Evolutionary conservation across 2,329 filamentous ascomycete genomes (phyloP).

Genomic region (Sporothrix pallida): DNA sequence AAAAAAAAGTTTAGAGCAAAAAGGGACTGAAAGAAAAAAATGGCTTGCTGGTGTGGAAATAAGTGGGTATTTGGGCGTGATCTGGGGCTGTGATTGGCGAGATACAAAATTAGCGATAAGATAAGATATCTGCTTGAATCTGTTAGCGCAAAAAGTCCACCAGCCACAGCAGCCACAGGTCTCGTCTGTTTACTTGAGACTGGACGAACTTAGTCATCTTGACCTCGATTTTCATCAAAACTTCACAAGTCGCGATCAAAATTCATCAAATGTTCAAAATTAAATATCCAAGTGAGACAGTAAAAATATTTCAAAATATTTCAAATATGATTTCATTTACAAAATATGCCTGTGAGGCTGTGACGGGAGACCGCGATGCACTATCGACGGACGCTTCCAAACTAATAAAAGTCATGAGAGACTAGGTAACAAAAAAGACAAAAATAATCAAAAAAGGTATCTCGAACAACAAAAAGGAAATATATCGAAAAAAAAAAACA

Average conservation of each 20-base stretch:
- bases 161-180: conserved; percentile 27
- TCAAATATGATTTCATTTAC: background rate
- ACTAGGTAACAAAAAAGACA: background rate
- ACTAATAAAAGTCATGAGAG: conserved; percentile 3
- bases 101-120: conserved; percentile 28
- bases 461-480: background rate
- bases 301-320: background rate
- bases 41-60: conserved; percentile 34
- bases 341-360: conserved; percentile 13
- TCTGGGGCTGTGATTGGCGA: background rate
- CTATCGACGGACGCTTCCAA: conserved; percentile 33
- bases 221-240: background rate
- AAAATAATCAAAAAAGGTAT: conserved; percentile 25
- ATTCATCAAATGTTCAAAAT: background rate
- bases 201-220: background rate
- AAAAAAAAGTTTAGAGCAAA: conserved; percentile 35
- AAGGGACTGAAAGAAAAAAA: conserved; percentile 35
- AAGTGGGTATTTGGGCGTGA: conserved; percentile 22
- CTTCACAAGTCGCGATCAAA: background rate
- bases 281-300: background rate
- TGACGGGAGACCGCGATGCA: conserved; percentile 33
- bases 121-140: conserved; percentile 14
- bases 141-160: background rate
- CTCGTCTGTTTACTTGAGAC: background rate
- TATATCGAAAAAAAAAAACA: background rate